Evolutionary conservation across 176 grass and related monocot species (phyloP).

Genomic region (Aegilops umbellulata): DNA sequence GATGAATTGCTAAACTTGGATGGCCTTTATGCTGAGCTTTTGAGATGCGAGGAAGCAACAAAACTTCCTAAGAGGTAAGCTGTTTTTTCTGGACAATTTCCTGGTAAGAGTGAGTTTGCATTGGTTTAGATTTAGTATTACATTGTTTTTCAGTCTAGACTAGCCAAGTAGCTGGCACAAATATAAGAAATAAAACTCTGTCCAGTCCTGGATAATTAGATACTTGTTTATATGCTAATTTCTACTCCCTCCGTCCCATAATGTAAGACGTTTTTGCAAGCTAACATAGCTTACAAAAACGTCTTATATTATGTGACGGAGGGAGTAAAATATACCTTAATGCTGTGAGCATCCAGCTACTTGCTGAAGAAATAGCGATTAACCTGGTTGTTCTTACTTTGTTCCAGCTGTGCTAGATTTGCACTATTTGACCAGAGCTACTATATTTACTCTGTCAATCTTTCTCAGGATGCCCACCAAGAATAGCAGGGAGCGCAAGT

Average conservation of each 20-base stretch:
- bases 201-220: neutral
- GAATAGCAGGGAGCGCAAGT: conserved; percentile 58
- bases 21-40: conserved; percentile 94
- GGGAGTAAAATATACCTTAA: neutral
- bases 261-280: too few species aligned
- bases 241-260: too few species aligned
- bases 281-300: too few species aligned
- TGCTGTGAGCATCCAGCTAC: neutral
- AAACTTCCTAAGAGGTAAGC: conserved; percentile 94
- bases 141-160: conserved; percentile 10
- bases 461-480: conserved; percentile 79
- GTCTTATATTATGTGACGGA: too few species aligned
- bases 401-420: neutral
- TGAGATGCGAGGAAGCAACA: conserved; percentile 97
- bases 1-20: conserved; percentile 90
- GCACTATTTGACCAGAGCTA: conserved; percentile 6
- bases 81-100: neutral
- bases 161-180: neutral
- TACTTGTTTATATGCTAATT: too few species aligned
- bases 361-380: conserved; percentile 6
- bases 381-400: neutral
- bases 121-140: neutral
- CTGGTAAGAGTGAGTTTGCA: conserved; percentile 1
- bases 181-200: neutral
- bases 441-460: conserved; percentile 27